Evolutionary conservation across 257 asterid species (phyloP).

Genomic region (Nicotiana otophora): DNA sequence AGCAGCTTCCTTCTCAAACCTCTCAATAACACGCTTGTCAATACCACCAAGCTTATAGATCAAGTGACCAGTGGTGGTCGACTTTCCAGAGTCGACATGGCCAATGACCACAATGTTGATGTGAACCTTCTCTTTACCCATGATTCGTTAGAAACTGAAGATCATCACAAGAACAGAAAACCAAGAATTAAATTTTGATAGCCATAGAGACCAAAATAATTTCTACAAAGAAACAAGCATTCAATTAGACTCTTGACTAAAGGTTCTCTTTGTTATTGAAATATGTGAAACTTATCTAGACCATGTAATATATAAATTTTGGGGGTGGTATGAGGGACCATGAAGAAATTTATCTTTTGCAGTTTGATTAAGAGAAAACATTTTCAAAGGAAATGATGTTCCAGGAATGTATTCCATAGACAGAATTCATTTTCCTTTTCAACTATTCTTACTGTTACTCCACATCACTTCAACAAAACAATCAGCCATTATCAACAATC

Average conservation of each 20-base stretch:
- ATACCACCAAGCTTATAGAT: slow-evolving; percentile 85
- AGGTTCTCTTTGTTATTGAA: neutral
- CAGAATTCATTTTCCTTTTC: neutral
- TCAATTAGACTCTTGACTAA: neutral
- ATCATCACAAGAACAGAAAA: neutral
- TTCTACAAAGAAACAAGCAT: neutral
- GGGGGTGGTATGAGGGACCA: too few relatives aligned
- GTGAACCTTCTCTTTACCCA: slow-evolving; percentile 42
- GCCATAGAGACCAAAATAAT: neutral
- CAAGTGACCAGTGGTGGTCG: slow-evolving; percentile 48
- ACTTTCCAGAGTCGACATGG: slow-evolving; percentile 47
- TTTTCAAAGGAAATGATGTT: neutral
- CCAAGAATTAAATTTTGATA: neutral
- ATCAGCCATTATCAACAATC: neutral
- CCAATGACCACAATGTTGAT: slow-evolving; percentile 49
- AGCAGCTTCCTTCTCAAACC: slow-evolving; percentile 87
- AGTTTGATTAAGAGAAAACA: neutral
- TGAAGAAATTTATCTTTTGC: neutral
- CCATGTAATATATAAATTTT: neutral
- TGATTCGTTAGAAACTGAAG: neutral
- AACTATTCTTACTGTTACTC: neutral
- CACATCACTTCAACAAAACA: neutral
- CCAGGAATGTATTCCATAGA: neutral
- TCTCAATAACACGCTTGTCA: slow-evolving; percentile 81
- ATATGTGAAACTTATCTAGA: too few relatives aligned